These are phyloP conservation scores for Amanita muscaria DNA, from an alignment of 768 basidiomycete genomes.

Conservation along the genomic window DNA sequence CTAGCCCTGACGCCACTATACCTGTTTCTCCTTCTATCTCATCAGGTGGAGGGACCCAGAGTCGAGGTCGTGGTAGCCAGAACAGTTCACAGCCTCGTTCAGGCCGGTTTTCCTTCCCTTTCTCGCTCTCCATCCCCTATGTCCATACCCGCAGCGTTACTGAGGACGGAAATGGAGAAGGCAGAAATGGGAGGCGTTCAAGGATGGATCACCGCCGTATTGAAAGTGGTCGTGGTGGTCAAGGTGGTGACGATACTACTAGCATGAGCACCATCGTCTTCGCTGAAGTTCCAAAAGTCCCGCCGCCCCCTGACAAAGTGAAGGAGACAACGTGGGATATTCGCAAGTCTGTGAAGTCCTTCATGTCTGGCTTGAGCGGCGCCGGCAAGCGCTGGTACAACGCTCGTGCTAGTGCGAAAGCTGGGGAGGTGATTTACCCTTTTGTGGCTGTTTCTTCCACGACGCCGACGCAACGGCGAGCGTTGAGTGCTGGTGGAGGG, in stretches of 20 bases:
- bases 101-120: not conserved
- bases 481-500: not conserved
- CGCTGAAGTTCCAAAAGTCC: not conserved
- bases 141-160: not conserved
- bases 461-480: not conserved
- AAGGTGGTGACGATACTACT: too few species aligned
- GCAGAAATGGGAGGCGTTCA: not conserved
- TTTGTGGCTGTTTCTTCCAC: conserved; percentile 1
- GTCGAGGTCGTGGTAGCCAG: not conserved
- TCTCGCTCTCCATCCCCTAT: conserved; percentile 4
- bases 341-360: not conserved
- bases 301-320: not conserved
- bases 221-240: too few species aligned
- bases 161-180: not conserved
- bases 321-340: not conserved
- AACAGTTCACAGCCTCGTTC: not conserved
- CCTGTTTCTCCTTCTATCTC: conserved; percentile 3
- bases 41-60: not conserved
- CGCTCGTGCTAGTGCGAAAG: not conserved
- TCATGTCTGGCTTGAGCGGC: not conserved
- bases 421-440: not conserved
- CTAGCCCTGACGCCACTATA: not conserved
- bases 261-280: not conserved
- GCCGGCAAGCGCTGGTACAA: not conserved
- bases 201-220: not conserved